Evolutionary conservation across 2,329 filamentous ascomycete genomes (phyloP), one percentile per base, ranked within the genome.

Genomic region (Alternaria panax): DNA sequence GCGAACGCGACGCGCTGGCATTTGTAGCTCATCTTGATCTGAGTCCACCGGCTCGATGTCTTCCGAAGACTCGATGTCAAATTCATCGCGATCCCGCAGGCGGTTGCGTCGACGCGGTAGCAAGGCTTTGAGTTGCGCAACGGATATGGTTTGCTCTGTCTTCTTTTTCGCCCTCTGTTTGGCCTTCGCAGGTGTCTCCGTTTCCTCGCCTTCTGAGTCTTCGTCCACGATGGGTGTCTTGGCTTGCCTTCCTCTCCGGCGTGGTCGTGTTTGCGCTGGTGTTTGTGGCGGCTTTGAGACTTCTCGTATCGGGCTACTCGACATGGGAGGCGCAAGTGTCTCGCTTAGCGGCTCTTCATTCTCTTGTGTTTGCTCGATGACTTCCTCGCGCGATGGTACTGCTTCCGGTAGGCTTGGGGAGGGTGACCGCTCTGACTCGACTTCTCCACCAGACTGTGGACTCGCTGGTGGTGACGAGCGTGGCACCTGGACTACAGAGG

Each of bases 311-410:
- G 64, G 62, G 50, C 80, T 82, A 59, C 80, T 82, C 43, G 80
- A 81, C 57, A 72, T 71, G 18, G 81, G 81, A 34, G 80, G 77
- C 7, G 80, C 80, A 72, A 80, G 76, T 1, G 79, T 82, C 18
- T 78, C 77, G 59, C 80, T 81, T 22, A 74, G 59, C 5, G 67
- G 60, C 28, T 77, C 74, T 55, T 71, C 30, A 47, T 75, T 60
- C 40, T 64, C 60, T 59, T 68, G 64, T 46, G 68, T 64, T 41
- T 70, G 68, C 46, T 60, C 59, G 54, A 70, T 30, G 27, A 65
- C 56, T 27, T 66, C 59, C 54, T 70, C 67, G 32, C 56, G 61
- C 46, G 56, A 72, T 18, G 75, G 70, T 14, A 77, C 57, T 25
- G 75, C 65, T 43, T 79, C 75, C 34, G 73, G 74, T 28, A 74